These are phyloP conservation scores for Haplosporangium sp. DNA, from an alignment of 371 early-diverging fungal genomes.

Conservation along the genomic window DNA sequence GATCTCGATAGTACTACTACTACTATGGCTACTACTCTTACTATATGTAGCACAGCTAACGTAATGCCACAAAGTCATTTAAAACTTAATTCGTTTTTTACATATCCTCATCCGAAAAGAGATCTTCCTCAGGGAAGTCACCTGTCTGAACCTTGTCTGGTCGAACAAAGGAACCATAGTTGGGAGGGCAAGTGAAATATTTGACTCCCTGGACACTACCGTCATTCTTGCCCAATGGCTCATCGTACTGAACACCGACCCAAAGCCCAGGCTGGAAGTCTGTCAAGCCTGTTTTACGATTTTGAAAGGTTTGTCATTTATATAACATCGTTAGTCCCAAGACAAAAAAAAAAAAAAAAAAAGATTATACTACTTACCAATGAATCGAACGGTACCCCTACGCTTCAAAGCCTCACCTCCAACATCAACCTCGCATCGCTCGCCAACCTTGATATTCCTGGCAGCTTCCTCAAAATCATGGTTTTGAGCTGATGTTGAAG, in stretches of 20 bases:
- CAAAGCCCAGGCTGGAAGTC: conserved; percentile 89
- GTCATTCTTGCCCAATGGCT: conserved; percentile 95
- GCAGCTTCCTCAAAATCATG: conserved; percentile 65
- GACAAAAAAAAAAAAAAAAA: too few species aligned
- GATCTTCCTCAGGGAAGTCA: conserved; percentile 79
- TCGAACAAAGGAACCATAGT: conserved; percentile 90
- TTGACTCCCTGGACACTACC: conserved; percentile 84
- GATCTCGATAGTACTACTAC: too few species aligned
- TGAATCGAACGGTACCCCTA: conserved; percentile 85
- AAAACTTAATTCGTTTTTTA: too few species aligned
- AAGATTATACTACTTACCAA: conserved; percentile 62
- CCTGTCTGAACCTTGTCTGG: conserved; percentile 89
- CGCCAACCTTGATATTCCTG: conserved; percentile 74
- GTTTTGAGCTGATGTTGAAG: conserved; percentile 56
- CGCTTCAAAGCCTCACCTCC: conserved; percentile 63
- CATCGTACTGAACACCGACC: conserved; percentile 97
- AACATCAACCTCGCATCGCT: conserved; percentile 86
- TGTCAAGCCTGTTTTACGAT: conserved; percentile 66
- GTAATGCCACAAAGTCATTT: too few species aligned
- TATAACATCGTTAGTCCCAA: too few species aligned
- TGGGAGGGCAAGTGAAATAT: conserved; percentile 82
- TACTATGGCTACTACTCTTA: too few species aligned
- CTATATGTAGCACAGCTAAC: too few species aligned
- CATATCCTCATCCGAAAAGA: conserved; percentile 63
- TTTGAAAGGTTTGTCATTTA: too few species aligned